Evolutionary conservation across 495 filamentous ascomycete species (phyloP).

Genomic region (Penicillium coffeae): DNA sequence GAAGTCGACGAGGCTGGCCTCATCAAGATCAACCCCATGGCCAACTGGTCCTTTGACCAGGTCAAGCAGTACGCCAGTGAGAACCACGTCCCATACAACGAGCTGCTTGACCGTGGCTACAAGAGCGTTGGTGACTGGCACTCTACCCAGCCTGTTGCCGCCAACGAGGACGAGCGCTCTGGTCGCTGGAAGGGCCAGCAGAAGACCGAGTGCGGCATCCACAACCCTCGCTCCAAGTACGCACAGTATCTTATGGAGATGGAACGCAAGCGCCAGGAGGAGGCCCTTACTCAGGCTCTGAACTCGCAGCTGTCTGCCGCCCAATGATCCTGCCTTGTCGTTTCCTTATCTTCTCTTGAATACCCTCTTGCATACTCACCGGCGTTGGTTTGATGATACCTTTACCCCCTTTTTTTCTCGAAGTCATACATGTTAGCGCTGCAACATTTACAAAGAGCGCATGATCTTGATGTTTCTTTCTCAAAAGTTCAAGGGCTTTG

Average conservation of each 20-base stretch:
- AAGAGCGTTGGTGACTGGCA: conserved; percentile 98
- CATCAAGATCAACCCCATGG: conserved; percentile 97
- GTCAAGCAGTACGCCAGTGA: conserved; percentile 82
- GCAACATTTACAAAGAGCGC: background rate
- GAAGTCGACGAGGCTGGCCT: conserved; percentile 90
- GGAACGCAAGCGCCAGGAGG: conserved; percentile 69
- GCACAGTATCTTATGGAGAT: conserved; percentile 74
- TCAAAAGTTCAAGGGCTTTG: background rate
- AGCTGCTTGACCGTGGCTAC: conserved; percentile 84
- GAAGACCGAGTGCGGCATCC: conserved; percentile 98
- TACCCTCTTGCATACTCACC: conserved; percentile 14
- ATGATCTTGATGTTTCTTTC: background rate
- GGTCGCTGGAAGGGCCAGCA: conserved; percentile 92
- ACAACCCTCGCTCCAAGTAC: conserved; percentile 92
- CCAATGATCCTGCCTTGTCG: conserved; percentile 18
- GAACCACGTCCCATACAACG: conserved; percentile 91
- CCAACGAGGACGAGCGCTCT: conserved; percentile 93
- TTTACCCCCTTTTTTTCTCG: conserved; percentile 1
- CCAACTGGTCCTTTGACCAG: conserved; percentile 90
- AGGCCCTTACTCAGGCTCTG: conserved; percentile 47
- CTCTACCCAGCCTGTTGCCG: conserved; percentile 84
- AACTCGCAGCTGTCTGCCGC: conserved; percentile 31
- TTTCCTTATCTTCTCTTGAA: conserved; percentile 8
- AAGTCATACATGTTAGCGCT: conserved; percentile 1
- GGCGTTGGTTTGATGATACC: conserved; percentile 25